Evolutionary conservation across 1,284 basidiomycete species (phyloP).

Genomic region (Stereum hirsutum): DNA sequence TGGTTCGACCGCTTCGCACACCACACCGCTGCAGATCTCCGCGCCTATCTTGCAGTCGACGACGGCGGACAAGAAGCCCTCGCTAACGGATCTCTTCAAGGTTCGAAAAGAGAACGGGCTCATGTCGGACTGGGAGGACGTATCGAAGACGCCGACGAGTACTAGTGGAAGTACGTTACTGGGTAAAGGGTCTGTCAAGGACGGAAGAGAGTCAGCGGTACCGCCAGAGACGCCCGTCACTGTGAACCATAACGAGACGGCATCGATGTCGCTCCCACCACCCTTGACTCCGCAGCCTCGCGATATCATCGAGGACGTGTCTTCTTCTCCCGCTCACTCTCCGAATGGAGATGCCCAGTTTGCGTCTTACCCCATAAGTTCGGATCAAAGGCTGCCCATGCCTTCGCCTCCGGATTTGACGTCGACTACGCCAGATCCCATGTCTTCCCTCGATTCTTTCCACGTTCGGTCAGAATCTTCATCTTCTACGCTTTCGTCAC

Average conservation of each 20-base stretch:
- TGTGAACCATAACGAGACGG: not conserved
- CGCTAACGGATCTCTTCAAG: constrained; percentile 52
- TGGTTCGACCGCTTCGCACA: constrained; percentile 29
- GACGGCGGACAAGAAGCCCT: constrained; percentile 41
- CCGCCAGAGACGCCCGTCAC: constrained; percentile 1
- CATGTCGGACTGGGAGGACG: constrained; percentile 56
- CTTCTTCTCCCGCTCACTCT: constrained; percentile 3
- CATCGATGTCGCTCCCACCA: not conserved
- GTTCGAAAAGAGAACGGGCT: constrained; percentile 44
- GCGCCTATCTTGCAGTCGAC: constrained; percentile 18
- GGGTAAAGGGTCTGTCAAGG: constrained; percentile 14
- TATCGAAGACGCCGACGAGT: constrained; percentile 37
- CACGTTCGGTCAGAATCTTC: constrained; percentile 37
- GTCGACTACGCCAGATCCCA: constrained; percentile 65
- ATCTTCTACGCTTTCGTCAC: constrained; percentile 36
- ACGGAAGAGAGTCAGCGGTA: constrained; percentile 4
- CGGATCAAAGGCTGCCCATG: constrained; percentile 27
- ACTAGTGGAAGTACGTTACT: constrained; percentile 28
- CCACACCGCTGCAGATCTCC: constrained; percentile 24
- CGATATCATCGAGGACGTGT: not conserved
- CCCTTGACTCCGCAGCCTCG: constrained; percentile 7
- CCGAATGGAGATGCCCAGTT: constrained; percentile 12
- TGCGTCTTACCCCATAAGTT: constrained; percentile 7
- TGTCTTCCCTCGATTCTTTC: constrained; percentile 55
- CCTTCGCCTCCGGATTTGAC: constrained; percentile 48